Evolutionary conservation across 768 basidiomycete genomes (phyloP), one percentile per base, ranked within the genome.

Genomic region (Xanthoconium purpureum): DNA sequence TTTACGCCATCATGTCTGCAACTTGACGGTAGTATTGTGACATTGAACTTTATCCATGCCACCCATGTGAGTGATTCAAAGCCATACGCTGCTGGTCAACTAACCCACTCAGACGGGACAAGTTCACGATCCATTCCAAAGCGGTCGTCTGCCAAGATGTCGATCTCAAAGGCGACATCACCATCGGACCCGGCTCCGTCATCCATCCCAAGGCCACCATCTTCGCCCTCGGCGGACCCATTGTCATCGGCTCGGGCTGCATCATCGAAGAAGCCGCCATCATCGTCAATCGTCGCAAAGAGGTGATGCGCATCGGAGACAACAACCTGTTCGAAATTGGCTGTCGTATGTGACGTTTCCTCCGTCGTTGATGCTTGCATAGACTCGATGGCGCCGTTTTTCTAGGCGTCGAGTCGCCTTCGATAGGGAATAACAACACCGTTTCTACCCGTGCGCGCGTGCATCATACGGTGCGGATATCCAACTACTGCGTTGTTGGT

Each of bases 151-250:
- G 91, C 68, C 89, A 93, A 67, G 94, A 97, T 75, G 91, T 92
- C 32, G 94, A 98, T 59, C 79, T 98, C 63, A 91, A 92, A 69
- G 96, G 97, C 49, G 89, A 94, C 65, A 90, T 96, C 52, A 95
- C 94, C 18, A 89, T 99, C 55, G 94, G 94, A 29, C 79, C 90
- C 68, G 89, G 91, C 85, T 88, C 88, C 0, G 85, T 98, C 52
- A 84, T 98, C 20, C 95, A 98, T 61, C 95, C 96, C 0, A 93
- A 95, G 69, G 93, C 91, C 1, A 92, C 92, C 24, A 91, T 98
- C 56, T 89, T 95, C 63, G 94, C 95, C 14, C 82, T 94, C 54
- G 87, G 85, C 10, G 95, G 94, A 0, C 90, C 94, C 3, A 95
- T 99, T 61, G 80, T 94, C 44, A 88, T 99, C 51, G 96, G 94